These are phyloP conservation scores for Euphorbia schlechtendalii DNA, from an alignment of 441 rosid species.

Conservation along the genomic window DNA sequence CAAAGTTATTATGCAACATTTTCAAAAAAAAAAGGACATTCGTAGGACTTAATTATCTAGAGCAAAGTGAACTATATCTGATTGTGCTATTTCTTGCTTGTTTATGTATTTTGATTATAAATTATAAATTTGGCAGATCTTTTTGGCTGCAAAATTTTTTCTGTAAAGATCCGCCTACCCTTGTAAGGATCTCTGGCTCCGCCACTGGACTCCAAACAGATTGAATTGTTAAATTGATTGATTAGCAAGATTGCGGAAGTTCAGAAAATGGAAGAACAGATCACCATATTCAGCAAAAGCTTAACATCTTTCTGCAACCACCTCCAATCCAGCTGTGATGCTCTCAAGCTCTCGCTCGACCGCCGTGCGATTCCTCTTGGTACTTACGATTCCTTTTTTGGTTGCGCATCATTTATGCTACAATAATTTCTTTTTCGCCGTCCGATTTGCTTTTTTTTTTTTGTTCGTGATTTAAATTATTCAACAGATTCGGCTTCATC, in stretches of 20 bases:
- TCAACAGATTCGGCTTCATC: slow-evolving; percentile 69
- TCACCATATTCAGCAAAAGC: slow-evolving; percentile 35
- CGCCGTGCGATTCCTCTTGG: slow-evolving; percentile 89
- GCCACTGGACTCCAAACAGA: too few species aligned
- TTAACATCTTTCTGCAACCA: slow-evolving; percentile 60
- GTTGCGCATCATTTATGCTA: background rate
- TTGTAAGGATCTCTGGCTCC: too few species aligned
- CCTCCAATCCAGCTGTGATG: slow-evolving; percentile 54
- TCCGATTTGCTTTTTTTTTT: background rate
- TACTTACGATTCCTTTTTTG: slow-evolving; percentile 10
- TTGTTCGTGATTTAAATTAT: background rate
- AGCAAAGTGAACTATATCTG: too few species aligned
- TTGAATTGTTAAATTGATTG: background rate
- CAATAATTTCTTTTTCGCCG: background rate
- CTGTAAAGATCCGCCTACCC: too few species aligned
- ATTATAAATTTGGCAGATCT: too few species aligned
- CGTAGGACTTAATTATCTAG: too few species aligned
- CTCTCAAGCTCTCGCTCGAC: slow-evolving; percentile 55
- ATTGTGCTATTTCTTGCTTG: too few species aligned
- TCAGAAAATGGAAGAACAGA: slow-evolving; percentile 46
- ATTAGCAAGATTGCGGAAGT: background rate
- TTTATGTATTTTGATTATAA: too few species aligned
- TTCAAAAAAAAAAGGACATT: too few species aligned
- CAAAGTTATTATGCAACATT: too few species aligned
- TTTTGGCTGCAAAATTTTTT: too few species aligned